phyloP scores from a whole-genome alignment of 75 land plant species.

The Pseudotsuga menziesii region DNA sequence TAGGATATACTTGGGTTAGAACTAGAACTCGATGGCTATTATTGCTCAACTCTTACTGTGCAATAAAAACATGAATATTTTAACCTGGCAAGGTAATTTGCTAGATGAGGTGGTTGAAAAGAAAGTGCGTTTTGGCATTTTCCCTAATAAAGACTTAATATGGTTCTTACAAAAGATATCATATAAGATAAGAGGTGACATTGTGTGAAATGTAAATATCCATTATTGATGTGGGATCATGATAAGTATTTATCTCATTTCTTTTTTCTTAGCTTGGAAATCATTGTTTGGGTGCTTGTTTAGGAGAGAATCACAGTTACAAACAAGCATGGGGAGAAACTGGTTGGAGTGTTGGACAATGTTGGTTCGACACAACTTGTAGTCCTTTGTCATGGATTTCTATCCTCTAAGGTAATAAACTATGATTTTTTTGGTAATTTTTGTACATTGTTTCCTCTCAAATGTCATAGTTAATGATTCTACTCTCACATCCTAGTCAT shows the following conservation, averaged over 20 bases:
- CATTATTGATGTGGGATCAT: not conserved
- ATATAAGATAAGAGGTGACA: not conserved
- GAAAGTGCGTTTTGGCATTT: not conserved
- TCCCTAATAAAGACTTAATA: not conserved
- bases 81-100: not conserved
- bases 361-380: constrained; percentile 34
- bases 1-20: not conserved
- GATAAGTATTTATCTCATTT: not conserved
- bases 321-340: constrained; percentile 29
- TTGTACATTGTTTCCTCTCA: not conserved
- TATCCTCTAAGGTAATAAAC: constrained; percentile 29
- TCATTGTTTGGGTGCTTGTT: not conserved
- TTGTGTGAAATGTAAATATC: not conserved
- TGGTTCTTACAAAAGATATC: not conserved
- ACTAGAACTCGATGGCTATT: not conserved
- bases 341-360: constrained; percentile 37
- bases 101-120: not conserved
- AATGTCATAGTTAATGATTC: not conserved
- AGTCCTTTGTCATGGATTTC: constrained; percentile 53
- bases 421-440: not conserved
- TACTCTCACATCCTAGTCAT: not conserved
- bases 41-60: not conserved
- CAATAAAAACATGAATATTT: not conserved
- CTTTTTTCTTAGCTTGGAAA: not conserved
- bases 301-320: constrained; percentile 23